Evolutionary conservation across 352 stramenopile genomes (phyloP).

Genomic region (Phytopythium sindhum): DNA sequence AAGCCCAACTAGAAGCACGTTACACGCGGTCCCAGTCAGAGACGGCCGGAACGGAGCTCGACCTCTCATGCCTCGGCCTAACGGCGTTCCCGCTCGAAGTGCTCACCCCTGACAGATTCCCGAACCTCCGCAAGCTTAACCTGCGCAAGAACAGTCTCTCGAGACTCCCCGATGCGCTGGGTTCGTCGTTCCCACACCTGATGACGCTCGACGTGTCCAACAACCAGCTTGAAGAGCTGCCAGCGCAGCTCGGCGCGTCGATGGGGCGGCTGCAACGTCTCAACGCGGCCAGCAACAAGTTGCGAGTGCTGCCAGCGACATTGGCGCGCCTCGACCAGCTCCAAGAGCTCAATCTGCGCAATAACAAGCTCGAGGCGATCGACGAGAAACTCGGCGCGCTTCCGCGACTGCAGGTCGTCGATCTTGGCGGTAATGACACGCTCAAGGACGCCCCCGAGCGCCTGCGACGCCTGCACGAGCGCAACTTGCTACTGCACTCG

Average conservation of each 20-base stretch:
- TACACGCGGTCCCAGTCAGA: conserved; percentile 17
- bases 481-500: conserved; percentile 58
- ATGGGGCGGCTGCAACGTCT: conserved; percentile 43
- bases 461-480: conserved; percentile 56
- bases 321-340: conserved; percentile 29
- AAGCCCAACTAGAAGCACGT: conserved; percentile 12
- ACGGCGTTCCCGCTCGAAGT: conserved; percentile 29
- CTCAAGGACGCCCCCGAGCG: conserved; percentile 38
- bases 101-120: conserved; percentile 23
- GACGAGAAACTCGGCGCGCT: conserved; percentile 26
- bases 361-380: conserved; percentile 37
- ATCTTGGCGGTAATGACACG: conserved; percentile 37
- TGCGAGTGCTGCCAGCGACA: conserved; percentile 24
- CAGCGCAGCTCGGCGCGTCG: conserved; percentile 23
- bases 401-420: conserved; percentile 31
- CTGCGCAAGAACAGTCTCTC: conserved; percentile 40
- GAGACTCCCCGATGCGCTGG: conserved; percentile 29
- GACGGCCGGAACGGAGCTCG: conserved; percentile 34
- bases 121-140: conserved; percentile 41
- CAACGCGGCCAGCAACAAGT: conserved; percentile 35
- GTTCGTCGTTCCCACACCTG: conserved; percentile 32
- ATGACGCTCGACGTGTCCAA: conserved; percentile 32
- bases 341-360: conserved; percentile 39
- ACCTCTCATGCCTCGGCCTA: conserved; percentile 45
- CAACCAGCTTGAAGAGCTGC: conserved; percentile 35